These are phyloP conservation scores for Neoboletus brunneissimus DNA, from an alignment of 768 basidiomycete species.

Conservation along the genomic window DNA sequence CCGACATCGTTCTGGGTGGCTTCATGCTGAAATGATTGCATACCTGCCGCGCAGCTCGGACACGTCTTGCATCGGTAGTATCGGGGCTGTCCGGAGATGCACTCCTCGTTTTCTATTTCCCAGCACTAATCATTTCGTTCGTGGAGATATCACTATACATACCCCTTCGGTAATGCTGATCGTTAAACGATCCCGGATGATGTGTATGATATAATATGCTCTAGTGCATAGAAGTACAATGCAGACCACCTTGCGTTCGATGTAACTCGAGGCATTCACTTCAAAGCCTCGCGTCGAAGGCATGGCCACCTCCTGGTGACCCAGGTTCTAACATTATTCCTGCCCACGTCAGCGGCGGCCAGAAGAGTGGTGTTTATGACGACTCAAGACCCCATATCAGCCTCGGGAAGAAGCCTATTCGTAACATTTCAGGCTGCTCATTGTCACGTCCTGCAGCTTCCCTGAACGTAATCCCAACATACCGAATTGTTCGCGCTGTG, in stretches of 20 bases:
- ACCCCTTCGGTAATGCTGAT: slow-evolving; percentile 10
- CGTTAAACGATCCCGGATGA: neutral
- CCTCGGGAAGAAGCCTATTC: neutral
- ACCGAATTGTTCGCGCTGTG: neutral
- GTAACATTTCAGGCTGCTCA: neutral
- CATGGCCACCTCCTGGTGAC: neutral
- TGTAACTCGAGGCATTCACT: neutral
- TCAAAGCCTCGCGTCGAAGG: too few relatives aligned
- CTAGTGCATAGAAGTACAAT: neutral
- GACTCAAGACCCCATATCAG: neutral
- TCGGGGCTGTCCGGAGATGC: neutral
- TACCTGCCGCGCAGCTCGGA: slow-evolving; percentile 22
- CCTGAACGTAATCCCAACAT: neutral
- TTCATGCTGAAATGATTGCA: slow-evolving; percentile 2
- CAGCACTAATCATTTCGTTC: neutral
- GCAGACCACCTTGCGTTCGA: neutral
- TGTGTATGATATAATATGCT: slow-evolving; percentile 8
- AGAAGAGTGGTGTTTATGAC: neutral
- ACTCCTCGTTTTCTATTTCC: neutral
- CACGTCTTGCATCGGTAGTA: slow-evolving; percentile 27
- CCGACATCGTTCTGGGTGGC: neutral
- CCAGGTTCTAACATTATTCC: neutral
- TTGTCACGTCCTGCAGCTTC: neutral
- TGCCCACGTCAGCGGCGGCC: neutral
- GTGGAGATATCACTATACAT: slow-evolving; percentile 14